Percentiles rank a stretch among this genome's conserved stretches.
phyloP scores from a whole-genome alignment of 371 early-diverging fungal genomes.

The Rhizomucor miehei region DNA sequence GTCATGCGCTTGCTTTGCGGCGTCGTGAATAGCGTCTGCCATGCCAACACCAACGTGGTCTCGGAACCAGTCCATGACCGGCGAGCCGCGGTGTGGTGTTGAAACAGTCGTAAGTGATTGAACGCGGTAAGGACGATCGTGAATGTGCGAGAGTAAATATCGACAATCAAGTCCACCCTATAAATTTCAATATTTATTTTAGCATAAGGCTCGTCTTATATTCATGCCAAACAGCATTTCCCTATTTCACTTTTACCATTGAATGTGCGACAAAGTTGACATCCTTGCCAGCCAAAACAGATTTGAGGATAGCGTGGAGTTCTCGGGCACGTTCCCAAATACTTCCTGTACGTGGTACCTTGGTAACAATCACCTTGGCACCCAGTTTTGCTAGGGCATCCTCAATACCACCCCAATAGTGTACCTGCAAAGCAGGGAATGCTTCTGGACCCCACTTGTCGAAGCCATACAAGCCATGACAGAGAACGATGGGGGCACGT shows the following conservation, averaged over 20 bases:
- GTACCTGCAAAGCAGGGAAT: constrained; percentile 77
- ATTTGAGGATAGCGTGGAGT: constrained; percentile 64
- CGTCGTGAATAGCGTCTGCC: constrained; percentile 15
- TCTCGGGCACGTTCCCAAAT: constrained; percentile 78
- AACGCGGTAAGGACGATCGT: constrained; percentile 59
- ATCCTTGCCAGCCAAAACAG: constrained; percentile 48
- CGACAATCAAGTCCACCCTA: constrained; percentile 88
- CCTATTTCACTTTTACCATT: constrained; percentile 57
- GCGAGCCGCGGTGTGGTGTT: constrained; percentile 90
- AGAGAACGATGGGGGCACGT: constrained; percentile 79
- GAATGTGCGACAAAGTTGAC: constrained; percentile 89
- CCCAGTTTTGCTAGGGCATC: constrained; percentile 80
- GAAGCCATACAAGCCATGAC: constrained; percentile 91
- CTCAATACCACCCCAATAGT: constrained; percentile 88
- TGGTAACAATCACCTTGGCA: constrained; percentile 77
- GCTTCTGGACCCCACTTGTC: constrained; percentile 76
- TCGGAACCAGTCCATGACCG: constrained; percentile 90
- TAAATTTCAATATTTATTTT: not conserved
- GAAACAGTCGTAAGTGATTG: constrained; percentile 82
- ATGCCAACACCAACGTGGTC: constrained; percentile 67
- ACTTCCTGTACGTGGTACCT: constrained; percentile 79
- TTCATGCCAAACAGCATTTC: not conserved
- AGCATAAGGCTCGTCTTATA: not conserved
- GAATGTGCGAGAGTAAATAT: constrained; percentile 78
- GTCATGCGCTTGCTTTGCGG: constrained; percentile 14